These are phyloP conservation scores for Fusarium virguliforme DNA, from an alignment of 2,329 filamentous ascomycete species.

Conservation along the genomic window DNA sequence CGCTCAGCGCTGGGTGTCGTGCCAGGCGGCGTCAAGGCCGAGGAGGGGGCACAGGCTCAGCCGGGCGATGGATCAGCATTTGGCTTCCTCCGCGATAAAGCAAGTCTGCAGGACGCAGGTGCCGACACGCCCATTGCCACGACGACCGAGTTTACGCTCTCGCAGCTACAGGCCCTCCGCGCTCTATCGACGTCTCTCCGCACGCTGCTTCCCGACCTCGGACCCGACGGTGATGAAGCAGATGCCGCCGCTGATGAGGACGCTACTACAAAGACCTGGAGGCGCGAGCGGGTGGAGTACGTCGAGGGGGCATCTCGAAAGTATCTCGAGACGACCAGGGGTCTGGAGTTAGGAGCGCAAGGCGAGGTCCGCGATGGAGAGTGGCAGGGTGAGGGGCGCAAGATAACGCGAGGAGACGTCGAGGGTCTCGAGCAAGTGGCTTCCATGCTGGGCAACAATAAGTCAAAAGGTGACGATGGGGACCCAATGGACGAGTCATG, in stretches of 20 bases:
- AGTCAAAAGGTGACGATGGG: constrained; percentile 14
- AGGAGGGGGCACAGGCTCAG: constrained; percentile 36
- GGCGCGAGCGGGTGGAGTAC: constrained; percentile 83
- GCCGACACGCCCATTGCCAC: constrained; percentile 74
- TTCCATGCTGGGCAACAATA: constrained; percentile 59
- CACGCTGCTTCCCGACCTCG: constrained; percentile 76
- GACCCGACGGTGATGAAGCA: constrained; percentile 45
- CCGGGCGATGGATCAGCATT: constrained; percentile 57
- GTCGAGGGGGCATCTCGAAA: constrained; percentile 84
- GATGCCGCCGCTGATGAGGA: constrained; percentile 53
- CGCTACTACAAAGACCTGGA: constrained; percentile 68
- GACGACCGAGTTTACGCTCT: constrained; percentile 83
- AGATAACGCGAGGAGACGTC: constrained; percentile 68
- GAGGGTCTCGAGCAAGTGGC: constrained; percentile 70
- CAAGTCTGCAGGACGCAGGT: constrained; percentile 66
- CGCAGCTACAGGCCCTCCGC: constrained; percentile 86
- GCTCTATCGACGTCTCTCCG: constrained; percentile 74
- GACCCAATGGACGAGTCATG: constrained; percentile 54
- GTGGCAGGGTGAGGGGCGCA: constrained; percentile 71
- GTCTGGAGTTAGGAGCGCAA: constrained; percentile 74
- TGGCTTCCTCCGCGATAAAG: constrained; percentile 72
- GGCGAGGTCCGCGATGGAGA: constrained; percentile 77
- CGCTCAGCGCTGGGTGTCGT: constrained; percentile 60
- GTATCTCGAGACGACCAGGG: constrained; percentile 80
- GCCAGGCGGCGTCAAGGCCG: constrained; percentile 50